Evolutionary conservation across 2,329 filamentous ascomycete species (phyloP), one percentile per base, ranked within the genome.

Genomic region (Thermomyces lanuginosus): DNA sequence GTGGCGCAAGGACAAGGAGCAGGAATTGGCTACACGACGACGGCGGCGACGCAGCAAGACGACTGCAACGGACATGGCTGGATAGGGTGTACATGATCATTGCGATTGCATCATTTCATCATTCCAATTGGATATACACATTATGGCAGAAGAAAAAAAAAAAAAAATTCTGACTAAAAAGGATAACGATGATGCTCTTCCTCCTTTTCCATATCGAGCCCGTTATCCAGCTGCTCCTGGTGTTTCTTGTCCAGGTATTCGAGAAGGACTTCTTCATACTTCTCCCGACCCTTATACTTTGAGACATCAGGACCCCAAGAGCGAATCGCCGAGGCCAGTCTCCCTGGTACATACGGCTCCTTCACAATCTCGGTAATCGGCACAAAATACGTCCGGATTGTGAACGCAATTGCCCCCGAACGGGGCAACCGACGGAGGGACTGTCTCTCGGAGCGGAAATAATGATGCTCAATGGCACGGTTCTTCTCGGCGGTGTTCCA

Each of bases 221-320:
- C 80, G 8, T 51, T 54, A n/a, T 61, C 63, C 2, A 84, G 35
- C 55, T 91, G 80, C 54, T 77, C 74, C 47, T 67, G 53, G 52
- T 89, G 78, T 56, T 75, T 77, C 37, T 42, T 42, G 51, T 91
- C 81, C 34, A 91, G 48, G 51, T 75, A 91, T 47, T 81, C 73
- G 33, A 91, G 51, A 43, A 91, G 40, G 0, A 86, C 72, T 14
- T 74, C 68, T 11, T 63, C 66, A 49, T 83, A 91, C 55, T 64
- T 69, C 37, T 80, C 76, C 44, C 64, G 71, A 0, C 82, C 80
- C 55, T 89, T 89, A 46, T 92, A 91, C 38, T 56, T 58, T 9
- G 66, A 66, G 5, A 89, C 79, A 53, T 82, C 73, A 22, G 76
- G 70, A 1, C 75, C 78, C 81, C 81, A 89, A 47, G 79, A 86